Conservation (phyloP, 2,329 filamentous ascomycete species). For the Microcyclosporella mali region DNA sequence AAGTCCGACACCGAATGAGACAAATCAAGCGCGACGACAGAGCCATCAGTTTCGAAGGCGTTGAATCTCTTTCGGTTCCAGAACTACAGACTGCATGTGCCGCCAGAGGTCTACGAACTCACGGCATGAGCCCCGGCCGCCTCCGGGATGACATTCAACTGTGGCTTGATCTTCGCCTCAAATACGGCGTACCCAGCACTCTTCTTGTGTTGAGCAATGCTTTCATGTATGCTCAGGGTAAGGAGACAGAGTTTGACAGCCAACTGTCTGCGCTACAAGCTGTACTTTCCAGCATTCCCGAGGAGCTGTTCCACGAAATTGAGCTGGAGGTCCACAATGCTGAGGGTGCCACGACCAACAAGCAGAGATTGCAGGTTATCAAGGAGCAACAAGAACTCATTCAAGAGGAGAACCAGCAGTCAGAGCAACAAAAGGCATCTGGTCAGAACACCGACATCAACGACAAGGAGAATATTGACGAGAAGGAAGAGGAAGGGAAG, state of each 20-base stretch:
- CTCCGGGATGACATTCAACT: constrained; percentile 85
- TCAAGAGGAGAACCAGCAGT: constrained; percentile 92
- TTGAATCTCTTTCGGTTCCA: constrained; percentile 84
- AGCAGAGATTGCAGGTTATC: constrained; percentile 94
- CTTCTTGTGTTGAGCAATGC: constrained; percentile 93
- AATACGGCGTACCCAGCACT: constrained; percentile 92
- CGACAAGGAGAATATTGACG: constrained; percentile 88
- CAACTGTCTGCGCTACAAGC: constrained; percentile 91
- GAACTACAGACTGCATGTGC: constrained; percentile 91
- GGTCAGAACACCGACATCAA: constrained; percentile 48
- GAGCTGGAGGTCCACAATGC: constrained; percentile 96
- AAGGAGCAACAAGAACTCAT: constrained; percentile 98
- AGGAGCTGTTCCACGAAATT: constrained; percentile 98
- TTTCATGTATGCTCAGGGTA: constrained; percentile 89
- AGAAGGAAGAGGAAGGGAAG: constrained; percentile 61
- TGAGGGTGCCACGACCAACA: constrained; percentile 96
- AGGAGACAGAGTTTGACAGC: constrained; percentile 73
- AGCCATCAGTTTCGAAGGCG: constrained; percentile 87
- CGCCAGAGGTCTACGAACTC: constrained; percentile 84
- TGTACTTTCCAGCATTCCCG: constrained; percentile 88
- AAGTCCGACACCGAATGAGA: constrained; percentile 93
- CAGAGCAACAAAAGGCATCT: constrained; percentile 68
- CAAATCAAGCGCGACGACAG: constrained; percentile 98
- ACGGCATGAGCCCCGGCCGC: constrained; percentile 81
- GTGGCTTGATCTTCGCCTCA: constrained; percentile 89